A percentile compares a stretch with the other conserved stretches of the same genome.
Evolutionary conservation across 108 stramenopile genomes (phyloP).

Genomic region (Stephanodiscus minutulus): DNA sequence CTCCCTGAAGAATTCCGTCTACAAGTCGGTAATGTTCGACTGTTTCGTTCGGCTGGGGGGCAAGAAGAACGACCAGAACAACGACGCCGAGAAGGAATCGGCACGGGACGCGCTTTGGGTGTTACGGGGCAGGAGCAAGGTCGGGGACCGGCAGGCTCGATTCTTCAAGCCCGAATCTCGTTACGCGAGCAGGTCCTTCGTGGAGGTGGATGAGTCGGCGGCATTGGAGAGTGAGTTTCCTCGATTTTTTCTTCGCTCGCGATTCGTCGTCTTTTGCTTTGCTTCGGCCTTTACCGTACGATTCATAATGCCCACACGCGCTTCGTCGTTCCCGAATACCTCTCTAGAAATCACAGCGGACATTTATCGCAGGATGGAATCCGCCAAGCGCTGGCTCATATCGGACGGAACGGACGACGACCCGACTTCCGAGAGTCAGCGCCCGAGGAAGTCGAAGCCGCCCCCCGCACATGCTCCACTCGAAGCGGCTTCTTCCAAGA

Average conservation of each 20-base stretch:
- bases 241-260: background rate
- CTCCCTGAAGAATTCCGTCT: constrained; percentile 3
- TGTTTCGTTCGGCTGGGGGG: background rate
- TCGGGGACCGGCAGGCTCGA: background rate
- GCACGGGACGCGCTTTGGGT: constrained; percentile 1
- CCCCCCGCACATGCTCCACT: background rate
- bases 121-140: background rate
- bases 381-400: constrained; percentile 5
- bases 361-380: constrained; percentile 7
- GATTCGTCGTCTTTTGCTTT: background rate
- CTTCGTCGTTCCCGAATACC: background rate
- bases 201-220: constrained; percentile 13
- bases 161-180: constrained; percentile 10
- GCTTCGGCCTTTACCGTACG: background rate
- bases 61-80: background rate
- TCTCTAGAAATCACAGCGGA: constrained; percentile 4
- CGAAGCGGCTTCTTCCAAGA: background rate
- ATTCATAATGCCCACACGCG: background rate
- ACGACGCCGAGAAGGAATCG: constrained; percentile 3
- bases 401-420: constrained; percentile 3
- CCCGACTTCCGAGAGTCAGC: background rate
- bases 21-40: background rate
- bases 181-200: background rate
- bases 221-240: constrained; percentile 10
- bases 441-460: background rate